phyloP scores from a whole-genome alignment of 176 grass and related monocot species.

The Avena eriantha region DNA sequence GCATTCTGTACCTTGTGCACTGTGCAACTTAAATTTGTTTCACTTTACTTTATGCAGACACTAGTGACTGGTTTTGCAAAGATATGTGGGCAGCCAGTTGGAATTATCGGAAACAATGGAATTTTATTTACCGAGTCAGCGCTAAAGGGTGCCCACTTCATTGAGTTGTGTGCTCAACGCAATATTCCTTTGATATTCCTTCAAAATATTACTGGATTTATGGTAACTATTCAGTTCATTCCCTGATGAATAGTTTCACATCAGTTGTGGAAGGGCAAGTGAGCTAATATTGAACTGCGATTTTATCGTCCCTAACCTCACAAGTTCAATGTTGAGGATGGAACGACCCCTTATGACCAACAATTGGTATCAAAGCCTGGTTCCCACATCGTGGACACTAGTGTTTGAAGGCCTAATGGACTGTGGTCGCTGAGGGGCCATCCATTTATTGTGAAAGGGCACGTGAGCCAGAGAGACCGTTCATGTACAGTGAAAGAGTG shows the following conservation, averaged over 20 bases:
- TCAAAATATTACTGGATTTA: slow-evolving; percentile 99
- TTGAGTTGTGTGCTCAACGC: slow-evolving; percentile 92
- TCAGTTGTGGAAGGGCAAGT: neutral
- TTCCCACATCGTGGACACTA: neutral
- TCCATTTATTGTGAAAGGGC: neutral
- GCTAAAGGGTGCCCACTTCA: slow-evolving; percentile 91
- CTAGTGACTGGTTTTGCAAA: slow-evolving; percentile 95
- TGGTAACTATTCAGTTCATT: slow-evolving; percentile 56
- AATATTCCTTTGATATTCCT: slow-evolving; percentile 99
- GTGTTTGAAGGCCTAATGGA: slow-evolving; percentile 8
- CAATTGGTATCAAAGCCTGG: neutral
- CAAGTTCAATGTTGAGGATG: neutral
- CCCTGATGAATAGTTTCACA: neutral
- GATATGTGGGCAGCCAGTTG: slow-evolving; percentile 87
- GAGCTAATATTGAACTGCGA: neutral
- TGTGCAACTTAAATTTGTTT: slow-evolving; percentile 7
- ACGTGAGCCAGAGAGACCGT: neutral
- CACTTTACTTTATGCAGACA: slow-evolving; percentile 62
- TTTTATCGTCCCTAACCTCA: neutral
- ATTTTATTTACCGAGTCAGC: slow-evolving; percentile 98
- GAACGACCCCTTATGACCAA: neutral
- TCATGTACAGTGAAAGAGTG: neutral
- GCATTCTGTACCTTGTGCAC: slow-evolving; percentile 30
- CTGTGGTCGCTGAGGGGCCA: neutral
- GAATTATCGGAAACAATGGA: slow-evolving; percentile 97